Conservation (phyloP, 2,329 filamentous ascomycete genomes). For the Neurospora sp. region DNA sequence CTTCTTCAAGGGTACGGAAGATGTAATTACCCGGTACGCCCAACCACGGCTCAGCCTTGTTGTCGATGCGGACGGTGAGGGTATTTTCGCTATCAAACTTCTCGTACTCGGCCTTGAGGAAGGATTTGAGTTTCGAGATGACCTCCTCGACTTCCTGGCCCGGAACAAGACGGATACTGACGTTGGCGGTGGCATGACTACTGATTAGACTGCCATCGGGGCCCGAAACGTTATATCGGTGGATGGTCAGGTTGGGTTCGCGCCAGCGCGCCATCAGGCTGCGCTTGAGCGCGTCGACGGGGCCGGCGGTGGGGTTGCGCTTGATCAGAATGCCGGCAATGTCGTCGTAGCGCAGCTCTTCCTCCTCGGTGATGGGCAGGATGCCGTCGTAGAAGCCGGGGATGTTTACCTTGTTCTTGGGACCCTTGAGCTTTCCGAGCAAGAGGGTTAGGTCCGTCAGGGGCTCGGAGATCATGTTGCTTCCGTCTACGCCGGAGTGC, state of each 20-base stretch:
- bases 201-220: slow-evolving; percentile 90
- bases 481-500: slow-evolving; percentile 95
- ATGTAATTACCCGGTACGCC: slow-evolving; percentile 86
- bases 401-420: slow-evolving; percentile 70
- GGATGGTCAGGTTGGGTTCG: slow-evolving; percentile 87
- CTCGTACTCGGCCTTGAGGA: slow-evolving; percentile 61
- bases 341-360: slow-evolving; percentile 72
- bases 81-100: slow-evolving; percentile 70
- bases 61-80: slow-evolving; percentile 75
- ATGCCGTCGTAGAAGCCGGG: slow-evolving; percentile 85
- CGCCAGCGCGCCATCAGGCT: slow-evolving; percentile 92
- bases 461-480: slow-evolving; percentile 79
- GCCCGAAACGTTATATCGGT: slow-evolving; percentile 85
- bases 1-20: slow-evolving; percentile 78
- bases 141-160: slow-evolving; percentile 82
- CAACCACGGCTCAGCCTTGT: slow-evolving; percentile 92
- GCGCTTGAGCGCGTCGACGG: slow-evolving; percentile 62
- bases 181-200: slow-evolving; percentile 73
- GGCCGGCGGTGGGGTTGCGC: slow-evolving; percentile 51
- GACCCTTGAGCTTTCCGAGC: slow-evolving; percentile 71
- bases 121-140: slow-evolving; percentile 54
- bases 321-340: slow-evolving; percentile 69
- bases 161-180: slow-evolving; percentile 86
- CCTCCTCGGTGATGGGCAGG: slow-evolving; percentile 60
- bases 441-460: slow-evolving; percentile 83